Evolutionary conservation across 352 stramenopile genomes (phyloP).

Genomic region (Pythium sp.): DNA sequence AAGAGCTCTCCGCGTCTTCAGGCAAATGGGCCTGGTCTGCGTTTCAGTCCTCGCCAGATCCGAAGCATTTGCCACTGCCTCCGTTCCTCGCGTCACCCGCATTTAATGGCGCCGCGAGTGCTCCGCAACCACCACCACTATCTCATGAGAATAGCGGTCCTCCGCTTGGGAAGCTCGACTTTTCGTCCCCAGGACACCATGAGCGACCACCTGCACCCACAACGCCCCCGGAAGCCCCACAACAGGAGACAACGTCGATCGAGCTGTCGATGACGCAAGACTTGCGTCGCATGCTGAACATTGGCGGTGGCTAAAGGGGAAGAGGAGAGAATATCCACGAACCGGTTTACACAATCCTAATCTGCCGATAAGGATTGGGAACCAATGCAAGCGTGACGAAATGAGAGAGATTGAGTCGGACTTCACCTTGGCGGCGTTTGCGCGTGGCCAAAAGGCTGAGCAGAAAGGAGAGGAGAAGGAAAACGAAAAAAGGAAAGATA

Average conservation of each 20-base stretch:
- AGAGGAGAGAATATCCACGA: not conserved
- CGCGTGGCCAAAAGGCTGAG: not conserved
- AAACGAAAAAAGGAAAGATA: not conserved
- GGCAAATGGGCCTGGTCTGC: slow-evolving; percentile 84
- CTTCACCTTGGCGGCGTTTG: not conserved
- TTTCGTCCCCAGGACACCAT: slow-evolving; percentile 1
- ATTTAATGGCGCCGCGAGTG: slow-evolving; percentile 14
- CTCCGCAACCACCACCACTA: slow-evolving; percentile 21
- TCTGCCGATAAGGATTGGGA: not conserved
- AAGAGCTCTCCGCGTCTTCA: slow-evolving; percentile 40
- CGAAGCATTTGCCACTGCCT: slow-evolving; percentile 66
- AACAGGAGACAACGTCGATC: slow-evolving; percentile 30
- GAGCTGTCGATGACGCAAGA: slow-evolving; percentile 82
- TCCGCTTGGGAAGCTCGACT: slow-evolving; percentile 15
- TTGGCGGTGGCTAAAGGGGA: slow-evolving; percentile 36
- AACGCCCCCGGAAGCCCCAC: slow-evolving; percentile 21
- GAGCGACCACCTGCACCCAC: slow-evolving; percentile 33
- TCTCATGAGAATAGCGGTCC: slow-evolving; percentile 23
- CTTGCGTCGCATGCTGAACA: slow-evolving; percentile 79
- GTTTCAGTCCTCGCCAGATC: slow-evolving; percentile 80
- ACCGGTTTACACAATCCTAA: too few species aligned
- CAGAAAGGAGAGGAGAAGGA: not conserved
- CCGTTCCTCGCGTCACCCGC: slow-evolving; percentile 46
- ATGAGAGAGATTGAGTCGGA: not conserved
- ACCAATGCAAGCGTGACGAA: not conserved